Evolutionary conservation across 371 early-diverging fungal genomes (phyloP).

Genomic region (Apophysomyces trapeziformis): DNA sequence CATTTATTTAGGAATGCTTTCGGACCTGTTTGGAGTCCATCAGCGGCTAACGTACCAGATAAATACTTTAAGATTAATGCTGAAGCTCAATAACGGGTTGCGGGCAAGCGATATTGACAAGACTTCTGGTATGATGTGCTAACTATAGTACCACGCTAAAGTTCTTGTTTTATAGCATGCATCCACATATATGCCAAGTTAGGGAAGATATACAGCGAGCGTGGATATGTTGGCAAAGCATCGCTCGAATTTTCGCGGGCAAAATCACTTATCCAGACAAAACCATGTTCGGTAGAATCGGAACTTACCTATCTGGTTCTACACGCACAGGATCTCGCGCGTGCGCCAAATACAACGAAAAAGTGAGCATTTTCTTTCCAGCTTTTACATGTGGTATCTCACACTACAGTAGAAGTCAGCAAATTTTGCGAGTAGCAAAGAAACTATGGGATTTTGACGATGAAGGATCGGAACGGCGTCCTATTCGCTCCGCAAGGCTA

Average conservation of each 20-base stretch:
- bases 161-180: slow-evolving; percentile 39
- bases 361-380: slow-evolving; percentile 24
- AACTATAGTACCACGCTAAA: not conserved
- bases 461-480: not conserved
- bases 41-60: slow-evolving; percentile 50
- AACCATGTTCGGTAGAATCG: slow-evolving; percentile 26
- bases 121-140: slow-evolving; percentile 26
- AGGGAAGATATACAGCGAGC: slow-evolving; percentile 52
- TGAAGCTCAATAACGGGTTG: slow-evolving; percentile 51
- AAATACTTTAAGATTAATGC: slow-evolving; percentile 45
- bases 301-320: slow-evolving; percentile 36
- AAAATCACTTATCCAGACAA: slow-evolving; percentile 35
- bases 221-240: slow-evolving; percentile 75
- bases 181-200: slow-evolving; percentile 56
- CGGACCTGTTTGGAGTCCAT: slow-evolving; percentile 53
- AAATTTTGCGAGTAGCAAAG: not conserved
- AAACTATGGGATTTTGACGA: not conserved
- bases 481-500: not conserved
- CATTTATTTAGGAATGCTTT: slow-evolving; percentile 34
- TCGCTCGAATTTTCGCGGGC: slow-evolving; percentile 57
- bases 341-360: slow-evolving; percentile 44
- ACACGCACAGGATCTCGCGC: slow-evolving; percentile 48
- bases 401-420: not conserved
- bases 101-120: slow-evolving; percentile 28
- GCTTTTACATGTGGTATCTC: no score